These are phyloP conservation scores for Gossypium anomalum DNA, from an alignment of 345 rosid species.

Conservation along the genomic window DNA sequence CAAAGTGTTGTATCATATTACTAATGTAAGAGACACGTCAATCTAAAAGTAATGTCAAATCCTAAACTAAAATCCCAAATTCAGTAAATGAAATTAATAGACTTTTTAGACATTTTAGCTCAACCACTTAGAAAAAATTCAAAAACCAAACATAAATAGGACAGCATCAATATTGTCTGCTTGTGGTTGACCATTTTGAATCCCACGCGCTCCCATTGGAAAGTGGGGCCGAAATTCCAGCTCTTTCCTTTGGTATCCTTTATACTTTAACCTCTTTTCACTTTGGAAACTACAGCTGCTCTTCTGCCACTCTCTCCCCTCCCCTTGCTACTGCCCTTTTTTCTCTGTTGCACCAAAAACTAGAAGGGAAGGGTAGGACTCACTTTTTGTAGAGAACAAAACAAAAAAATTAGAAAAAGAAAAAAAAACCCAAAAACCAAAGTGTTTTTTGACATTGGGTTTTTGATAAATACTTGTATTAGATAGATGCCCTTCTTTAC, in stretches of 20 bases:
- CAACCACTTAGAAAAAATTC: neutral
- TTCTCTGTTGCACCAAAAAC: slow-evolving; percentile 9
- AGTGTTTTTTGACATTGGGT: neutral
- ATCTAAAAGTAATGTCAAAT: neutral
- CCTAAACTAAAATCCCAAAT: neutral
- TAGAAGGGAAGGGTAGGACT: neutral
- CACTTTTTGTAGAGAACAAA: slow-evolving; percentile 16
- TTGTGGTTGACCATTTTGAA: slow-evolving; percentile 41
- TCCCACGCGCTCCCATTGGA: slow-evolving; percentile 33
- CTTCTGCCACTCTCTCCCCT: slow-evolving; percentile 16
- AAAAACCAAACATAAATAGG: slow-evolving; percentile 13
- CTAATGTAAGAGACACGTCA: neutral
- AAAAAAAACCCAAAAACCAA: too few relatives aligned
- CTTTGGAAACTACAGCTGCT: slow-evolving; percentile 18
- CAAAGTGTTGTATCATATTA: neutral
- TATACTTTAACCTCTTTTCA: slow-evolving; percentile 25
- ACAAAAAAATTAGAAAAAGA: too few relatives aligned
- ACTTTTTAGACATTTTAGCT: neutral
- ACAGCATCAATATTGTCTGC: slow-evolving; percentile 12
- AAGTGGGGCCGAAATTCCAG: slow-evolving; percentile 31
- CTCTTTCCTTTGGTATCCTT: slow-evolving; percentile 27
- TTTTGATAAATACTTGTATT: neutral
- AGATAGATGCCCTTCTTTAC: slow-evolving; percentile 16
- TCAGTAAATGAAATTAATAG: neutral
- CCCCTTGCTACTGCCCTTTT: slow-evolving; percentile 5